A percentile compares a stretch with the other conserved stretches of the same genome.
phyloP scores from a whole-genome alignment of 108 stramenopile species.

The Nannochloropsis oceanica region DNA sequence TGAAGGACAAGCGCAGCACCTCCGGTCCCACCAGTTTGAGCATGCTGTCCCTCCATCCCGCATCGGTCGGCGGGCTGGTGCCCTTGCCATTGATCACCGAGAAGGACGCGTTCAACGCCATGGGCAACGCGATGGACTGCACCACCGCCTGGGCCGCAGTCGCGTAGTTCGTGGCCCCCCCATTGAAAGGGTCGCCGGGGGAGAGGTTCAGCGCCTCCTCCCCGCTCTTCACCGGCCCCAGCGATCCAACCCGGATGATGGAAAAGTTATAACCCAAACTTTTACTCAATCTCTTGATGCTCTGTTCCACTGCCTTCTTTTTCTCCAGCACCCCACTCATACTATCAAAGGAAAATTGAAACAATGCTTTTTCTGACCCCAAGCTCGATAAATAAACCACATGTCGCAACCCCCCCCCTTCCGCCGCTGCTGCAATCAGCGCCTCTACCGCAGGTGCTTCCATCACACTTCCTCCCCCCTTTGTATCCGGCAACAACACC shows the following conservation, averaged over 20 bases:
- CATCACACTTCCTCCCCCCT: not conserved
- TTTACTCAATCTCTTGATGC: not conserved
- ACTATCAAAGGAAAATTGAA: not conserved
- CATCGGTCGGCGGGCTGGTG: not conserved
- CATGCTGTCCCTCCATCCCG: not conserved
- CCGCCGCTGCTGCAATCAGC: not conserved
- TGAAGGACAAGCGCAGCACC: not conserved
- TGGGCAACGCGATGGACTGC: not conserved
- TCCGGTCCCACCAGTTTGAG: not conserved
- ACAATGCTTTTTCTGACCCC: not conserved
- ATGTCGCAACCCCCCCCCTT: not conserved
- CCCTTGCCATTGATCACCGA: not conserved
- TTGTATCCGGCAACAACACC: not conserved
- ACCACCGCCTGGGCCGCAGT: not conserved
- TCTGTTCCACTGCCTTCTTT: not conserved
- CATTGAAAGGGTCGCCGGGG: not conserved
- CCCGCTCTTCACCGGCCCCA: not conserved
- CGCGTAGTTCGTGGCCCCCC: not conserved
- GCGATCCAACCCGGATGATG: not conserved
- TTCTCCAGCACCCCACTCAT: not conserved
- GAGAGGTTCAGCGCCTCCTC: not conserved
- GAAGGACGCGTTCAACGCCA: not conserved
- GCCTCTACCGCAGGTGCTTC: not conserved
- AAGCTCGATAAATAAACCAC: not conserved
- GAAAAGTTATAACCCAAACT: not conserved